Percentiles rank a stretch among this genome's conserved stretches.
Evolutionary conservation across 202 grass and related monocot species (phyloP).

Genomic region (Brachypodium distachyon): DNA sequence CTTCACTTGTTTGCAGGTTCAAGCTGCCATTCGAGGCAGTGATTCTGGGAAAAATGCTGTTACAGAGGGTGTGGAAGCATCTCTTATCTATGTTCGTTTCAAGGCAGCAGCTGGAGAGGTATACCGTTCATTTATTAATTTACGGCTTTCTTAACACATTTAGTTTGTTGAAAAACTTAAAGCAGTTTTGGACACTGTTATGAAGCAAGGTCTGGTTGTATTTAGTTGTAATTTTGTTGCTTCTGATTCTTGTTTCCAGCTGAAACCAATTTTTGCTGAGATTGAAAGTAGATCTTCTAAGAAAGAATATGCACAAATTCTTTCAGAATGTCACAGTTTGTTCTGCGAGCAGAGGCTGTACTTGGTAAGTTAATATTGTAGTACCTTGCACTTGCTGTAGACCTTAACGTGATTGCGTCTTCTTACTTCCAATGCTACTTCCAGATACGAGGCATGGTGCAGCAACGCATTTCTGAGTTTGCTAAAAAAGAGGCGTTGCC

Average conservation of each 20-base stretch:
- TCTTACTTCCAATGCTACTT: constrained; percentile 18
- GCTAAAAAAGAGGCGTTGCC: constrained; percentile 79
- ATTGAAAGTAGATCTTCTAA: constrained; percentile 88
- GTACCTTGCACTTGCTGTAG: constrained; percentile 17
- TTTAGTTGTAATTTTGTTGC: constrained; percentile 4
- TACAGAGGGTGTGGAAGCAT: constrained; percentile 88
- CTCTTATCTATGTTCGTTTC: constrained; percentile 98
- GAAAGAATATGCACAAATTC: constrained; percentile 81
- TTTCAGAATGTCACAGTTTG: constrained; percentile 91
- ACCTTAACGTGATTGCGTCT: constrained; percentile 3
- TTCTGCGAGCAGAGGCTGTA: constrained; percentile 95
- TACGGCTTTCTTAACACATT: background rate
- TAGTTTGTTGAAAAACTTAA: constrained; percentile 1
- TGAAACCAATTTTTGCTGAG: constrained; percentile 85
- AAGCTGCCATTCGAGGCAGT: constrained; percentile 74
- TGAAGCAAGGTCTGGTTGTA: background rate
- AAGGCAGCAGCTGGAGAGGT: constrained; percentile 97
- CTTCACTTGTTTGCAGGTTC: constrained; percentile 48
- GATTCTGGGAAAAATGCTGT: constrained; percentile 58
- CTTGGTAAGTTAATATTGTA: constrained; percentile 53
- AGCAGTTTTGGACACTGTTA: background rate
- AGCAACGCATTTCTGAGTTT: constrained; percentile 85
- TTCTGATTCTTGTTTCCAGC: constrained; percentile 45
- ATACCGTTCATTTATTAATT: constrained; percentile 17
- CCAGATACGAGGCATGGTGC: constrained; percentile 86